These are phyloP conservation scores for Colletotrichum limetticola DNA, from an alignment of 2,329 filamentous ascomycete species.

Conservation along the genomic window DNA sequence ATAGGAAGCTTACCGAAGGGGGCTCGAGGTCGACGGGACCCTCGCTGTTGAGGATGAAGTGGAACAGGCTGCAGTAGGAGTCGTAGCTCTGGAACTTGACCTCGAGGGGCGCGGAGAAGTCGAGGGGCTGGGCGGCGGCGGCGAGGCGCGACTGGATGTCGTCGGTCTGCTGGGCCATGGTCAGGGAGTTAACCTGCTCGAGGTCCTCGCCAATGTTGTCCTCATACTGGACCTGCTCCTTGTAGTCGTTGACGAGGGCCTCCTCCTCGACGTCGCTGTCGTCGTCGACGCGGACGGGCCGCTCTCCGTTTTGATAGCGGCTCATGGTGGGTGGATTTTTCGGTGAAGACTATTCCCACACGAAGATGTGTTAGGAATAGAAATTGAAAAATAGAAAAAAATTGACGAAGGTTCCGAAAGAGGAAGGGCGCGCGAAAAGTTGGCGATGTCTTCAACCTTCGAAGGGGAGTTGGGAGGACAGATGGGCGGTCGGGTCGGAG, in stretches of 20 bases:
- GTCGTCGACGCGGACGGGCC: constrained; percentile 73
- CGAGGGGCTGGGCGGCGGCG: constrained; percentile 92
- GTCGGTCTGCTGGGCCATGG: constrained; percentile 79
- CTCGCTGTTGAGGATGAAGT: constrained; percentile 99
- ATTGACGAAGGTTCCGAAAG: not conserved
- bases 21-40: constrained; percentile 98
- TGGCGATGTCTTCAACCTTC: constrained; percentile 18
- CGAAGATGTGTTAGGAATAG: not conserved
- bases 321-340: constrained; percentile 58
- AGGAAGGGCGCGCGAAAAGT: not conserved
- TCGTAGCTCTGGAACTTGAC: constrained; percentile 99
- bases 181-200: constrained; percentile 77
- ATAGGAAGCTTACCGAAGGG: constrained; percentile 80
- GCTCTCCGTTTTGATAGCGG: constrained; percentile 69
- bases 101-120: constrained; percentile 95
- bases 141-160: constrained; percentile 93
- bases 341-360: not conserved
- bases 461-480: constrained; percentile 21
- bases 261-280: constrained; percentile 98
- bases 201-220: constrained; percentile 82
- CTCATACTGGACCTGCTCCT: constrained; percentile 94
- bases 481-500: constrained; percentile 20
- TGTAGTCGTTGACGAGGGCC: constrained; percentile 93
- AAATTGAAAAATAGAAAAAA: not conserved
- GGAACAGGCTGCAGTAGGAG: constrained; percentile 98